A percentile compares a stretch with the other conserved stretches of the same genome.
Evolutionary conservation across 2,329 filamentous ascomycete species (phyloP).

Genomic region (Alternaria atra): DNA sequence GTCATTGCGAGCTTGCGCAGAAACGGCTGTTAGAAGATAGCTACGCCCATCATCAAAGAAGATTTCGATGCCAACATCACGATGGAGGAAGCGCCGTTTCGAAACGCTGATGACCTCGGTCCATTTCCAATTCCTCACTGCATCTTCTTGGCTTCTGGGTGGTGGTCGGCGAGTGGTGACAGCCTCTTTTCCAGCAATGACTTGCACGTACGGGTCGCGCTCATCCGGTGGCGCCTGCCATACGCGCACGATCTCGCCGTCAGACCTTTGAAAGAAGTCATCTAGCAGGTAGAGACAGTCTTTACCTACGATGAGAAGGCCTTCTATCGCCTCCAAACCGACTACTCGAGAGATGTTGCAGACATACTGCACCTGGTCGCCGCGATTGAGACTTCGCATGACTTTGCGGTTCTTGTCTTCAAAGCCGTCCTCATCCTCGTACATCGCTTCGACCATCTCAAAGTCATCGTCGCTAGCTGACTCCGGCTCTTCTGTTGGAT

Average conservation of each 20-base stretch:
- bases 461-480: slow-evolving; percentile 83
- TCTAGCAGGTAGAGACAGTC: slow-evolving; percentile 93
- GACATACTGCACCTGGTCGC: slow-evolving; percentile 90
- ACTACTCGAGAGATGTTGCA: slow-evolving; percentile 96
- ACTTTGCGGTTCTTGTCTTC: slow-evolving; percentile 99
- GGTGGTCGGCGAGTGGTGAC: slow-evolving; percentile 56
- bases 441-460: slow-evolving; percentile 93
- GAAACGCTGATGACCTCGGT: slow-evolving; percentile 93
- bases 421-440: slow-evolving; percentile 82
- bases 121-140: slow-evolving; percentile 93
- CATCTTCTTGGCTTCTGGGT: slow-evolving; percentile 62
- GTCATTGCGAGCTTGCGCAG: slow-evolving; percentile 76
- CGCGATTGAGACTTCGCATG: slow-evolving; percentile 89
- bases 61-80: slow-evolving; percentile 94
- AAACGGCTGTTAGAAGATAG: slow-evolving; percentile 88
- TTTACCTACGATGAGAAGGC: slow-evolving; percentile 91
- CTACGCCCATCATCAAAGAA: slow-evolving; percentile 98
- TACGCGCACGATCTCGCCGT: slow-evolving; percentile 96
- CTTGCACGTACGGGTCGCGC: slow-evolving; percentile 92
- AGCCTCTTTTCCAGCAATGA: slow-evolving; percentile 82
- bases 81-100: slow-evolving; percentile 92
- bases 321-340: slow-evolving; percentile 91
- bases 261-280: slow-evolving; percentile 92
- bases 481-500: slow-evolving; percentile 52
- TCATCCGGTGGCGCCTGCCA: slow-evolving; percentile 93